Conservation (phyloP, 2,329 filamentous ascomycete genomes). For the Colletotrichum sp. region DNA sequence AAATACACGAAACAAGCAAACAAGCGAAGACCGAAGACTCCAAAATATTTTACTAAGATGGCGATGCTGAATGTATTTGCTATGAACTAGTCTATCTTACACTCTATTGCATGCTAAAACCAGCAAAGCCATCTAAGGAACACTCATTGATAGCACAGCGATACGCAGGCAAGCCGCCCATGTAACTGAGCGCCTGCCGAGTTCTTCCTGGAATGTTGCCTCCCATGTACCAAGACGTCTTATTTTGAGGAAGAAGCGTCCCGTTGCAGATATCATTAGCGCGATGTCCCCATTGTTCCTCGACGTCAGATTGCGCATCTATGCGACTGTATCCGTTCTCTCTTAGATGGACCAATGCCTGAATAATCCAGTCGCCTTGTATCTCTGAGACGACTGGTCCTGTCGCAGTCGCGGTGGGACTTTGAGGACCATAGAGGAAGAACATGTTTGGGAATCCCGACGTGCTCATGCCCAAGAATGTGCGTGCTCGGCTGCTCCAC, state of each 20-base stretch:
- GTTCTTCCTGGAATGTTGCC: conserved; percentile 44
- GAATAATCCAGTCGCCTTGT: conserved; percentile 44
- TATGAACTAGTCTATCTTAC: background rate
- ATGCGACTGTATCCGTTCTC: conserved; percentile 34
- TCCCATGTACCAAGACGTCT: conserved; percentile 41
- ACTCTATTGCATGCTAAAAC: background rate
- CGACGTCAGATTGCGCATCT: conserved; percentile 25
- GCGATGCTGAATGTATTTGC: background rate
- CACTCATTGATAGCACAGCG: background rate
- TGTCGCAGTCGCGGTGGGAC: conserved; percentile 41
- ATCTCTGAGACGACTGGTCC: conserved; percentile 44
- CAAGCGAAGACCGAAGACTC: background rate
- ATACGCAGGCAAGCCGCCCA: conserved; percentile 27
- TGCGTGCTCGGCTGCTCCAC: background rate
- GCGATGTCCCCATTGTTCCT: conserved; percentile 32
- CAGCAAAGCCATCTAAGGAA: background rate
- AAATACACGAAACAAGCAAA: background rate
- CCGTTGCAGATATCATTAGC: background rate
- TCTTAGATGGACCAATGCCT: conserved; percentile 32
- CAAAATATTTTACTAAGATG: background rate
- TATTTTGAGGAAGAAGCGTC: background rate
- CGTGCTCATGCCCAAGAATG: conserved; percentile 41
- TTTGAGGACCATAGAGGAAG: conserved; percentile 45
- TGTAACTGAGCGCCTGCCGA: conserved; percentile 37
- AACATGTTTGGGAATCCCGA: conserved; percentile 53